Evolutionary conservation across 2,329 filamentous ascomycete species (phyloP), one percentile per base, ranked within the genome.

Genomic region (Pestalotiopsis fici): DNA sequence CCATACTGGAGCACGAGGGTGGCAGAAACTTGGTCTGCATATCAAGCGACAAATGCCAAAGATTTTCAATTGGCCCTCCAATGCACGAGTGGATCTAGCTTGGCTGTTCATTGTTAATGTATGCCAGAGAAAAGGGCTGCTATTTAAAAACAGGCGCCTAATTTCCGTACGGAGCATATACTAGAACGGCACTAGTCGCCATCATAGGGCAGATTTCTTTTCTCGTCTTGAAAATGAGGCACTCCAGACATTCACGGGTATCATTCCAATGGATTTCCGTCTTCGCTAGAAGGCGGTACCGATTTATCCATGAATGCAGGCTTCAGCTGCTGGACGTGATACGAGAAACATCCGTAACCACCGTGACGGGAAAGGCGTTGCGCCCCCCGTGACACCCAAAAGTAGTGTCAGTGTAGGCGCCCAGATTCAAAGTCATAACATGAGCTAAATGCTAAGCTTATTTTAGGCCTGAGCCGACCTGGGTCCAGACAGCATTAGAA

Each of bases 371-470:
- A 50, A 18, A 50, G 43, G 43, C 43, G 43, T 50, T 21, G 43
- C 18, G n/a, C 18, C 43, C 43, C 43, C 43, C 43, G 18, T 43
- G 43, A 50, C 43, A 18, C 43, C 43, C 43, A 50, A 11, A 11
- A 6, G 31, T 6, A 35, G 31, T 35, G n/a, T 50, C 15, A 18
- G 9, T 50, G 43, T 50, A 18, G 31, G 43, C 43, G 43, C 43
- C 18, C 43, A 50, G 43, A 18, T 4, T 50, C 15, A 18, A 50
- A 9, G 43, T 50, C 43, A n/a, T n/a, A 18, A 18, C 43, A 50
- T 50, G 43, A 50, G 43, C 43, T 50, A 50, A 50, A 50, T 50
- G 43, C 57, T 59, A 59, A 59, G 57, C 57, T 35, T 59, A 59
- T 31, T 59, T 59, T 31, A 59, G 57, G 25, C 27, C 57, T 59